Percentiles rank a stretch among this genome's conserved stretches.
phyloP scores from a whole-genome alignment of 2,329 filamentous ascomycete genomes.

The Taxawa tesnikishii region DNA sequence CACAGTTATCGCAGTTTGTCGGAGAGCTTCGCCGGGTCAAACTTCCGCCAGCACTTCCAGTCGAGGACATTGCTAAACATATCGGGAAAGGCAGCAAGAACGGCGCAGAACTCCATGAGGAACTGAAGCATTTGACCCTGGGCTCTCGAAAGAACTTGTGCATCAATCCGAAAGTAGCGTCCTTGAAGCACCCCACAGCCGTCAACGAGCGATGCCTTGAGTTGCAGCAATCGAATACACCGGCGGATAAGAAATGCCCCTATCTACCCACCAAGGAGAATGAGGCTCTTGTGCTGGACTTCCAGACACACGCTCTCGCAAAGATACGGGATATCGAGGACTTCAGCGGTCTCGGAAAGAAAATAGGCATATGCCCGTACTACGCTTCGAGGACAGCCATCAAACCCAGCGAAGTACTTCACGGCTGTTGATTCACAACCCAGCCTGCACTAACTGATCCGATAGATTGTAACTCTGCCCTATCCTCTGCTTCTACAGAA shows the following conservation, averaged over 20 bases:
- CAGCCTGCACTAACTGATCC: too few species aligned
- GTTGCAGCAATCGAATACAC: conserved; percentile 59
- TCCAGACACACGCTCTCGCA: conserved; percentile 74
- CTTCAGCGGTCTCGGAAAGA: conserved; percentile 62
- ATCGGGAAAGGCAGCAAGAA: conserved; percentile 1
- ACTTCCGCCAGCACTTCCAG: conserved; percentile 56
- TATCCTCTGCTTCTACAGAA: conserved; percentile 85
- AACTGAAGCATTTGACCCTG: conserved; percentile 68
- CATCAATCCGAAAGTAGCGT: conserved; percentile 73
- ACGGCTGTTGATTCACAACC: too few species aligned
- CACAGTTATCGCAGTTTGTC: conserved; percentile 80
- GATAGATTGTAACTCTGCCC: conserved; percentile 71
- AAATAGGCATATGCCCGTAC: conserved; percentile 79
- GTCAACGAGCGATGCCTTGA: conserved; percentile 93
- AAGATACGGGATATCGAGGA: conserved; percentile 91
- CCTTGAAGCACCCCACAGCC: conserved; percentile 56
- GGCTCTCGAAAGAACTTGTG: conserved; percentile 81
- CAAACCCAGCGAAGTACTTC: conserved; percentile 57
- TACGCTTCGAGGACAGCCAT: conserved; percentile 84
- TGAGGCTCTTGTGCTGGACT: conserved; percentile 58
- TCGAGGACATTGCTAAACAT: conserved; percentile 5
- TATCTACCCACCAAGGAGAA: conserved; percentile 72
- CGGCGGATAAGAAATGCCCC: conserved; percentile 56
- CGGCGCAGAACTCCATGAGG: conserved; percentile 33
- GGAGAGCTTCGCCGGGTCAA: conserved; percentile 67